Evolutionary conservation across 192 early-diverging fungal species (phyloP).

Genomic region (Chytriomyces confervae): DNA sequence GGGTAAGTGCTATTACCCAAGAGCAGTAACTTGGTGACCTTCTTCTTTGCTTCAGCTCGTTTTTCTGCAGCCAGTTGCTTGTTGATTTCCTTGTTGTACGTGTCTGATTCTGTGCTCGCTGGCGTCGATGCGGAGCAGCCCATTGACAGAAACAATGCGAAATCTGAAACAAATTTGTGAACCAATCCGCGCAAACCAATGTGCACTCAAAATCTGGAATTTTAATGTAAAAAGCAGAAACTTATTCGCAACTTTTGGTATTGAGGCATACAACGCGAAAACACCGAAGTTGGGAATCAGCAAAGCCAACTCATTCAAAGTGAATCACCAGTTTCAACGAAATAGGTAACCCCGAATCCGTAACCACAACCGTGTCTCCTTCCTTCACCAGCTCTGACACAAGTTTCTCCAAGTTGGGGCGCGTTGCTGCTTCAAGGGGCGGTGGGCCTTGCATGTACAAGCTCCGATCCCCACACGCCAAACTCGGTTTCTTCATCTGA

Average conservation of each 20-base stretch:
- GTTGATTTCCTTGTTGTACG: constrained; percentile 49
- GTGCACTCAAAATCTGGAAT: too few species aligned
- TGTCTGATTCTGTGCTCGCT: too few species aligned
- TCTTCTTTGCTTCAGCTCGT: constrained; percentile 3
- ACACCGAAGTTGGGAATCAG: not conserved
- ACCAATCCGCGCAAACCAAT: too few species aligned
- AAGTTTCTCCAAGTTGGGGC: constrained; percentile 82
- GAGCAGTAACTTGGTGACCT: constrained; percentile 39
- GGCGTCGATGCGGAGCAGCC: too few species aligned
- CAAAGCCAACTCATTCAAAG: constrained; percentile 30
- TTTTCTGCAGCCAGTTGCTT: constrained; percentile 46
- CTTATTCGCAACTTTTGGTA: too few species aligned
- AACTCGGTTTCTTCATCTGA: constrained; percentile 88
- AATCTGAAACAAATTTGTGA: too few species aligned
- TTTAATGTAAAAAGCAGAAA: too few species aligned
- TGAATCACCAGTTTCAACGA: constrained; percentile 43
- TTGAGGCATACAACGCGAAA: too few species aligned
- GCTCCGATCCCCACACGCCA: constrained; percentile 59
- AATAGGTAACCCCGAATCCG: constrained; percentile 78
- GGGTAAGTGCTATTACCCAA: constrained; percentile 14
- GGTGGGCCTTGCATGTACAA: constrained; percentile 91
- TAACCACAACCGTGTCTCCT: constrained; percentile 78
- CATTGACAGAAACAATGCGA: too few species aligned
- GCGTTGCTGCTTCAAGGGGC: constrained; percentile 75
- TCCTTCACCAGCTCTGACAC: constrained; percentile 69